Conservation (phyloP, 768 basidiomycete genomes). For the Termitomyces heimii region DNA sequence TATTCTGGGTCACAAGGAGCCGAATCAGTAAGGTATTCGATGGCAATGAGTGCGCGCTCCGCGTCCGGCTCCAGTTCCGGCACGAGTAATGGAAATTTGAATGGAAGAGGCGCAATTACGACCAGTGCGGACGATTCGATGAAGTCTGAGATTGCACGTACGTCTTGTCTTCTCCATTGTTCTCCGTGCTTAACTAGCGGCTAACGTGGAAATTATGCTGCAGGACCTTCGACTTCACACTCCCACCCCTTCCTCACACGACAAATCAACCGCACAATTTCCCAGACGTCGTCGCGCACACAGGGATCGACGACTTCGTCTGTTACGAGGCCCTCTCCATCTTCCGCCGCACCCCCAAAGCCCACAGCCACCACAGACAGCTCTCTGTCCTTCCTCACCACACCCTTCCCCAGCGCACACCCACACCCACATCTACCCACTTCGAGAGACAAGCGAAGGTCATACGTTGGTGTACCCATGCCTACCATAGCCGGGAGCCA, state of each 20-base stretch:
- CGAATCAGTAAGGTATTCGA: constrained; percentile 13
- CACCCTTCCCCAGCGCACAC: constrained; percentile 42
- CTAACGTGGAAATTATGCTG: not conserved
- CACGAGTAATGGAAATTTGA: not conserved
- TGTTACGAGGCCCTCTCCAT: constrained; percentile 7
- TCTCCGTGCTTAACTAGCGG: not conserved
- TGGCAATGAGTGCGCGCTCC: not conserved
- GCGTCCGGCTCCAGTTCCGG: not conserved
- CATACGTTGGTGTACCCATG: constrained; percentile 26
- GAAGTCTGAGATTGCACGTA: constrained; percentile 39
- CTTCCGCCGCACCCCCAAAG: not conserved
- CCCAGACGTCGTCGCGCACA: constrained; percentile 57
- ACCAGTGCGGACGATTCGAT: constrained; percentile 29
- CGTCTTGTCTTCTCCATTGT: constrained; percentile 19
- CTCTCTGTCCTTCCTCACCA: constrained; percentile 37
- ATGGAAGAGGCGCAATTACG: constrained; percentile 11
- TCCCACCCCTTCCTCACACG: constrained; percentile 53
- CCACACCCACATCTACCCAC: constrained; percentile 24
- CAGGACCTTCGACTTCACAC: constrained; percentile 40
- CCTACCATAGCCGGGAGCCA: constrained; percentile 36
- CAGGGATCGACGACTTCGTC: constrained; percentile 39
- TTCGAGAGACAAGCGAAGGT: constrained; percentile 16
- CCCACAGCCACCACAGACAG: not conserved
- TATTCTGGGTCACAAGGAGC: constrained; percentile 4
- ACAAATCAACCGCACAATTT: constrained; percentile 59